phyloP scores from a whole-genome alignment of 2,329 filamentous ascomycete genomes.

The Aspergillus proliferans region DNA sequence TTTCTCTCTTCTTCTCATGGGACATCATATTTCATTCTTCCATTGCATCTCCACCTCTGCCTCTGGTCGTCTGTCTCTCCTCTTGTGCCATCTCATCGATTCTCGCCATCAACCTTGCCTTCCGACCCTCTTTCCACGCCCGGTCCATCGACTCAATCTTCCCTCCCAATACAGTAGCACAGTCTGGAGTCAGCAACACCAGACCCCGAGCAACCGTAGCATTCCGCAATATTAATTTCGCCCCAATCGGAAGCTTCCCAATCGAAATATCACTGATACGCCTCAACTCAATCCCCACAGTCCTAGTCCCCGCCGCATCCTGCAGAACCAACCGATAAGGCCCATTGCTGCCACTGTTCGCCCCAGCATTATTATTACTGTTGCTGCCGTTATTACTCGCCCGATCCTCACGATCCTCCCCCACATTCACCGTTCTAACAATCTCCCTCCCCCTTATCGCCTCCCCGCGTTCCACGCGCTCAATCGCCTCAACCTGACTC shows the following conservation, averaged over 20 bases:
- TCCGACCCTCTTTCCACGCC: constrained; percentile 65
- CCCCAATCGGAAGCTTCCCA: constrained; percentile 60
- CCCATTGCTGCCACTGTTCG: constrained; percentile 32
- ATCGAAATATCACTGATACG: constrained; percentile 61
- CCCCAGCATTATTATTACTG: constrained; percentile 6
- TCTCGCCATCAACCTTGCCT: constrained; percentile 60
- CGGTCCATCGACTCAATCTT: constrained; percentile 77
- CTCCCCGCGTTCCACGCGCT: constrained; percentile 46
- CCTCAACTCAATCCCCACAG: constrained; percentile 67
- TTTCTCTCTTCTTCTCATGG: not conserved
- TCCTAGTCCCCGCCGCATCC: constrained; percentile 63
- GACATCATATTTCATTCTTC: not conserved
- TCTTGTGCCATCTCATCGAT: constrained; percentile 36
- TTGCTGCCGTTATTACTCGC: constrained; percentile 12
- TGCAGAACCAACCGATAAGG: constrained; percentile 79
- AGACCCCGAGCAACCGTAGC: constrained; percentile 65
- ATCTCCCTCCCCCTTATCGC: constrained; percentile 67
- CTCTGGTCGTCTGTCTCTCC: constrained; percentile 1
- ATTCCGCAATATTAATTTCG: constrained; percentile 69
- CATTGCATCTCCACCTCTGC: constrained; percentile 30
- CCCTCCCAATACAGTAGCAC: constrained; percentile 71
- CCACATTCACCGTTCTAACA: constrained; percentile 61
- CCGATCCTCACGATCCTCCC: constrained; percentile 39
- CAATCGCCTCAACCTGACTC: constrained; percentile 74
- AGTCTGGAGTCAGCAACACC: constrained; percentile 66